phyloP scores from a whole-genome alignment of 1,139 yeast species.

The Geotrichum citri-aurantii region DNA sequence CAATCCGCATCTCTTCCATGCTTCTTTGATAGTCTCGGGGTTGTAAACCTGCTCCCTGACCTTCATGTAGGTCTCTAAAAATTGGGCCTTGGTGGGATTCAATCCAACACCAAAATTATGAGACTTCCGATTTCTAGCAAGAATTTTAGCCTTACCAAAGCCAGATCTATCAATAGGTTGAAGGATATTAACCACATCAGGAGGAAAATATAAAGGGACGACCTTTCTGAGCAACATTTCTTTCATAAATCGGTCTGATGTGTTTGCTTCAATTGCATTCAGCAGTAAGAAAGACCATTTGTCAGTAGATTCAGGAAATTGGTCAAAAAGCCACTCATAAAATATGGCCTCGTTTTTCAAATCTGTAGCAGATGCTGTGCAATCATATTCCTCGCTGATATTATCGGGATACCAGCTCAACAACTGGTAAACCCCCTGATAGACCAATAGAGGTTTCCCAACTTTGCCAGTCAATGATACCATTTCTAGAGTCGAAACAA shows the following conservation, averaged over 20 bases:
- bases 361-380: not conserved
- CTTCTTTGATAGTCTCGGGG: not conserved
- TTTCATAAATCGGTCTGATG: not conserved
- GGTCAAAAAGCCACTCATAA: not conserved
- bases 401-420: not conserved
- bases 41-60: not conserved
- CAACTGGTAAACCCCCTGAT: not conserved
- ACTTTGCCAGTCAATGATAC: not conserved
- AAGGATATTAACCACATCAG: not conserved
- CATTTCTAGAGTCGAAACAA: not conserved
- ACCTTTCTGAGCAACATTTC: not conserved
- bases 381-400: not conserved
- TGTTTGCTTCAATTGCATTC: not conserved
- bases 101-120: not conserved
- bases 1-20: not conserved
- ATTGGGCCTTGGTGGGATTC: not conserved
- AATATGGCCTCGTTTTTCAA: not conserved
- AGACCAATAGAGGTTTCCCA: not conserved
- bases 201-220: not conserved
- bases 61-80: not conserved
- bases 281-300: not conserved
- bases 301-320: not conserved
- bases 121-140: not conserved
- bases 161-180: not conserved
- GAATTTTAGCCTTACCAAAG: not conserved